phyloP scores from a whole-genome alignment of 352 stramenopile species.

The Phytophthora sp. region DNA sequence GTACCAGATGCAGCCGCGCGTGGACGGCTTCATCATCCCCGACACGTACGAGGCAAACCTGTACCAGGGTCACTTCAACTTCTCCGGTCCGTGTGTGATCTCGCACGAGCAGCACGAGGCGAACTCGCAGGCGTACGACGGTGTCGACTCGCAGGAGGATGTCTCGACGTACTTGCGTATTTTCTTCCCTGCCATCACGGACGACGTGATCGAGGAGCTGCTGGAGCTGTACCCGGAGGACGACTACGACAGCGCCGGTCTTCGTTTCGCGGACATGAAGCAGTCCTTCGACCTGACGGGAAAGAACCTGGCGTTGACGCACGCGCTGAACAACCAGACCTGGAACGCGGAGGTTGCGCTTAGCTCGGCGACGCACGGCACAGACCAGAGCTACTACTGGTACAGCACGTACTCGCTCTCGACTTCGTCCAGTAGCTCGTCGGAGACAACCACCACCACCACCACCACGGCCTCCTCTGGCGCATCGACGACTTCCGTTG shows the following conservation, averaged over 20 bases:
- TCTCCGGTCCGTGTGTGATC: constrained; percentile 33
- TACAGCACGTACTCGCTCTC: constrained; percentile 28
- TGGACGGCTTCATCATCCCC: constrained; percentile 20
- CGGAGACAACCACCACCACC: constrained; percentile 2
- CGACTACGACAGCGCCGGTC: constrained; percentile 26
- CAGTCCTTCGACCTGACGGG: constrained; percentile 26
- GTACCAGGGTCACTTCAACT: constrained; percentile 42
- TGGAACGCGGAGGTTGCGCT: constrained; percentile 28
- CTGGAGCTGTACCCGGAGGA: constrained; percentile 24
- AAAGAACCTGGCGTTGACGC: constrained; percentile 17
- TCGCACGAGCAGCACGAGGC: constrained; percentile 30
- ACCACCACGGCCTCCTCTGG: neutral
- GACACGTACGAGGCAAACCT: constrained; percentile 34
- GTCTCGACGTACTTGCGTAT: constrained; percentile 21
- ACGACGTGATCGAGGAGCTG: constrained; percentile 12
- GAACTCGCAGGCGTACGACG: constrained; percentile 12
- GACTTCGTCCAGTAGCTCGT: constrained; percentile 4
- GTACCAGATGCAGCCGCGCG: constrained; percentile 20
- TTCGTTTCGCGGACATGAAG: constrained; percentile 28
- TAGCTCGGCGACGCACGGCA: constrained; percentile 9
- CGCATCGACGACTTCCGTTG: no score
- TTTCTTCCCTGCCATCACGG: constrained; percentile 24
- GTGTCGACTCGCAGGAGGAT: constrained; percentile 18
- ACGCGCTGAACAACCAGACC: constrained; percentile 27
- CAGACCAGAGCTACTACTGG: constrained; percentile 29